Base-by-base conservation (phyloP, 108 stramenopile species). In the Bacterosira constricta region DNA sequence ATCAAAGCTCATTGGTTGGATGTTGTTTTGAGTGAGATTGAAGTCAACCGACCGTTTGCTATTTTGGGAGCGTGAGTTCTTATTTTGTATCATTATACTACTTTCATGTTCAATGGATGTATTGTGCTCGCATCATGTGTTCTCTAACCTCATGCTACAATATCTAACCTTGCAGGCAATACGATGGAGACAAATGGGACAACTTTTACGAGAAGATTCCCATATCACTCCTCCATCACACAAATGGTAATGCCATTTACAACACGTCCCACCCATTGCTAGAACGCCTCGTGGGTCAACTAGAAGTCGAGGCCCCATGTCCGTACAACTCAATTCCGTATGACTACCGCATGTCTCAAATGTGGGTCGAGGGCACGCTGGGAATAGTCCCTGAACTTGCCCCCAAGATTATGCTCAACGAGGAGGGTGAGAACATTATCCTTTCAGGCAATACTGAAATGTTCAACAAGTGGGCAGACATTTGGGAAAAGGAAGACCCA, bases 201-300 rank as follows among this genome's bases (percentile, higher is more conserved):
- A 73, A 77, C 18, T 89, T 89, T 41, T 85, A 85, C 45, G 84
- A 83, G 35, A 57, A 85, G 63, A 83, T 89, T 36, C 88, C 88
- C 0, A 74, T 80, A 26, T 72, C 86, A 5, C 69, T 89, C 0
- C 64, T 87, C 12, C 77, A 87, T 35, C 88, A 89, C 59, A 89
- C 83, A 4, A 89, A 89, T 47, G 88, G 88, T 23, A 89, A 89
- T 77, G 88, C 83, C 23, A 81, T 89, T 41, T 89, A 89, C 59
- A 89, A 89, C 57, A 85, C 83, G 10, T 82, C 86, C 9, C 85
- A 87, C 62, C 85, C 85, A 17, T 44, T 89, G 17, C 55, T 86
- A 4, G 78, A 84, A 70, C 80, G 77, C 31, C 61, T 86, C 30
- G 86, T 87, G n/a, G 79, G 82, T 59, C 81, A 87, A 52, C 54